Evolutionary conservation across 2,329 filamentous ascomycete genomes (phyloP), one percentile per base, ranked within the genome.

Genomic region (Trichophyton verrucosum): DNA sequence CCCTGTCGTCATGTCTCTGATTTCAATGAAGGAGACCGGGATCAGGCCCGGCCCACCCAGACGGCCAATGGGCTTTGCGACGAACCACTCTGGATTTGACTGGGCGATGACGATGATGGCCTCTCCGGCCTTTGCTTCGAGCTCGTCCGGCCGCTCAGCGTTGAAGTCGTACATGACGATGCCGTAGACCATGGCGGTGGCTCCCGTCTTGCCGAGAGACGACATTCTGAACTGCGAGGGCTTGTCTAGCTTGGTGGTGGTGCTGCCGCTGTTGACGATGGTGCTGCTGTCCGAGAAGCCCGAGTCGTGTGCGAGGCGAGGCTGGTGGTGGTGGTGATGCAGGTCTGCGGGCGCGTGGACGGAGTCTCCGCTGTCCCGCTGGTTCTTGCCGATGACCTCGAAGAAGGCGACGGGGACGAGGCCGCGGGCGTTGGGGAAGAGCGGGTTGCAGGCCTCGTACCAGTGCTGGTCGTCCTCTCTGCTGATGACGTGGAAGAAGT

Each of bases 51-150:
- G 94, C 0, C 94, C 94, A 49, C 94, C 94, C n/a, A 99, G 80
- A 66, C 94, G 83, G 64, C 91, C 92, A 72, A 99, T 99, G n/a
- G 94, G 94, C 76, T 99, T 99, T 58, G 94, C 94, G 64, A 99
- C 92, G 70, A 97, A 97, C 94, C 94, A 99, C 75, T 99, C 94
- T 3, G 92, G 90, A 70, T 97, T 97, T 5, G 92, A 97, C 74
- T 97, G 94, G 51, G 94, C 94, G 71, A 97, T 97, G 60, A 99
- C 91, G 66, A 99, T 96, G 70, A 99, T 96, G 59, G 91, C 89
- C 75, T 99, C 94, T 61, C 91, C 92, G 55, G 90, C 88, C 74
- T 95, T 95, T 57, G 94, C 94, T 67, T 96, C 91, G 62, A 99
- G 77, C 76, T 99, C 94, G 73, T 99, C 94, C n/a, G 91, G 88